Percentiles rank a stretch among this genome's conserved stretches.
Evolutionary conservation across 305 asterid genomes (phyloP).

Genomic region (Withania somnifera): DNA sequence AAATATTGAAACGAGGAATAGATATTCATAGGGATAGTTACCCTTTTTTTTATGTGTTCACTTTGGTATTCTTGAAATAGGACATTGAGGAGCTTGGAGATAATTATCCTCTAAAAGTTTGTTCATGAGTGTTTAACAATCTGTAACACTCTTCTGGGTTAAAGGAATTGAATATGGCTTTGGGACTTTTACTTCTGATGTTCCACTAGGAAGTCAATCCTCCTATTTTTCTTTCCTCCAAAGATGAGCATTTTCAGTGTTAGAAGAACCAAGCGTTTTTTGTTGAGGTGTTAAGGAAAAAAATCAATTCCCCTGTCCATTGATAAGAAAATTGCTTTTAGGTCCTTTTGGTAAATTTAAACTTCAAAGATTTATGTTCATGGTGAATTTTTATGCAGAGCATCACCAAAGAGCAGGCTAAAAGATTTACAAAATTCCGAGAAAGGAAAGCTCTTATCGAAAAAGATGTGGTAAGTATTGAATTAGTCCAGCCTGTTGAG

Average conservation of each 20-base stretch:
- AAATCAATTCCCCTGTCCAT: neutral
- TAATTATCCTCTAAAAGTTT: neutral
- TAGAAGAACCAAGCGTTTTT: neutral
- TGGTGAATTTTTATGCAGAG: constrained; percentile 34
- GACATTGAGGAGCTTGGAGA: neutral
- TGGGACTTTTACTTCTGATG: neutral
- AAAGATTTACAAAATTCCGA: constrained; percentile 84
- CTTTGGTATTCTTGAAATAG: neutral
- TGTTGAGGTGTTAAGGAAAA: neutral
- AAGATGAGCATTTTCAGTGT: neutral
- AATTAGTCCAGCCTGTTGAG: neutral
- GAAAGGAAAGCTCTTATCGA: constrained; percentile 97
- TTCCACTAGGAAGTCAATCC: neutral
- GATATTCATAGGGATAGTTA: neutral
- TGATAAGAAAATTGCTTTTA: neutral
- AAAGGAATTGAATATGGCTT: neutral
- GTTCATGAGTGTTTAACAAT: neutral
- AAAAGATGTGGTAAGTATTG: constrained; percentile 85
- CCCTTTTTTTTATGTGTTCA: neutral
- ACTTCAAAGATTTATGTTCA: neutral
- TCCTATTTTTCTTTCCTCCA: neutral
- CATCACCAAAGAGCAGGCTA: constrained; percentile 74
- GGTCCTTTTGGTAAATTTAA: neutral
- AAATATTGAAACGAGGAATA: neutral
- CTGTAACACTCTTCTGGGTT: neutral